Conservation (phyloP, 2,329 filamentous ascomycete genomes). For the Lecanoromycetidae sp. region DNA sequence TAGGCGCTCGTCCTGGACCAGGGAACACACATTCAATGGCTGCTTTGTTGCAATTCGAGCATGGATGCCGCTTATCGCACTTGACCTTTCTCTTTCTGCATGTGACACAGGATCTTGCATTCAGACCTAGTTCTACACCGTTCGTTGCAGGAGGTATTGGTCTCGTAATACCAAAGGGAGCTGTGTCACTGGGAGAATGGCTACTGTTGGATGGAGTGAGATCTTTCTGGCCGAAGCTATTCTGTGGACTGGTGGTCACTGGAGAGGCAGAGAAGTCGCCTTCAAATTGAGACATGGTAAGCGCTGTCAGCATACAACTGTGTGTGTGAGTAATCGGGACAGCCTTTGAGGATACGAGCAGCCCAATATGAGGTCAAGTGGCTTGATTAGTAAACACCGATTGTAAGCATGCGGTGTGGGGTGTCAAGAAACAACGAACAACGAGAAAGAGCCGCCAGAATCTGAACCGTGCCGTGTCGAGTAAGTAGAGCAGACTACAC, state of each 20-base stretch:
- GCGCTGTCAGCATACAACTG: not conserved
- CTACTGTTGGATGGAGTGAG: not conserved
- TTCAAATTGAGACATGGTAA: slow-evolving; percentile 1
- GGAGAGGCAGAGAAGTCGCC: slow-evolving; percentile 7
- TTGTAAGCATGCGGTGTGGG: too few species aligned
- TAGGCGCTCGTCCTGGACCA: slow-evolving; percentile 46
- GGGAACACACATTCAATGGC: slow-evolving; percentile 52
- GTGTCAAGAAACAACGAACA: too few species aligned
- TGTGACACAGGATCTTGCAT: slow-evolving; percentile 16
- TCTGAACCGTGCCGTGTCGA: too few species aligned
- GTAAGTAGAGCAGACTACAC: too few species aligned
- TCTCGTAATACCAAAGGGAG: not conserved
- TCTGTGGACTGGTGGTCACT: slow-evolving; percentile 2
- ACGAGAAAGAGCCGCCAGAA: too few species aligned
- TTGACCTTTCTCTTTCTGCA: slow-evolving; percentile 26
- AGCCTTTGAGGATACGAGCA: too few species aligned
- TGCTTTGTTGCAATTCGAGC: slow-evolving; percentile 36
- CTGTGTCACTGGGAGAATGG: slow-evolving; percentile 8
- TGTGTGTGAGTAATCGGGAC: too few species aligned
- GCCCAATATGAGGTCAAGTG: not conserved
- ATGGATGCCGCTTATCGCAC: slow-evolving; percentile 37
- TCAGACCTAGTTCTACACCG: slow-evolving; percentile 1
- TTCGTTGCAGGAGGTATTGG: not conserved
- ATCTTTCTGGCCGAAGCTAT: not conserved
- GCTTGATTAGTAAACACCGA: not conserved